Evolutionary conservation across 805 yeast genomes (phyloP).

Genomic region (Zygosaccharomyces lentus): DNA sequence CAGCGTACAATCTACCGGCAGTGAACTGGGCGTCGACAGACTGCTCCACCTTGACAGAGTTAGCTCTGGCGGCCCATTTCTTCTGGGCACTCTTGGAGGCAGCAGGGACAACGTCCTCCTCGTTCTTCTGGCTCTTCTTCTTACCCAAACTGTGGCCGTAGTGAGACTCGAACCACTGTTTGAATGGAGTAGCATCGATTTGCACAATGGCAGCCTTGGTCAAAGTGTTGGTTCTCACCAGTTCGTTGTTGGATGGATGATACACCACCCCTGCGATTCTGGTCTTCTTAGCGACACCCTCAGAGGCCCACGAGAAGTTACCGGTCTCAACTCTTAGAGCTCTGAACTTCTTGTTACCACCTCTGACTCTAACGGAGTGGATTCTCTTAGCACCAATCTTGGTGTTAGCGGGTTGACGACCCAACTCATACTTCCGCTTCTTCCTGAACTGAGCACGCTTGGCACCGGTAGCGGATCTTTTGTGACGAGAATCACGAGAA

Average conservation of each 20-base stretch:
- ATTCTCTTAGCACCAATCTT: conserved; percentile 98
- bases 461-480: conserved; percentile 99
- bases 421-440: conserved; percentile 99
- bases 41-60: conserved; percentile 76
- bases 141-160: conserved; percentile 93
- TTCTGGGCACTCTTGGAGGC: conserved; percentile 78
- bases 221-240: conserved; percentile 99
- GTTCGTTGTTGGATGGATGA: conserved; percentile 99
- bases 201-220: conserved; percentile 99
- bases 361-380: conserved; percentile 99
- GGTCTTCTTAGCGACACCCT: conserved; percentile 98
- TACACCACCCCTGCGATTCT: conserved; percentile 96
- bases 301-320: conserved; percentile 99
- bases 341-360: conserved; percentile 99
- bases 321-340: conserved; percentile 98
- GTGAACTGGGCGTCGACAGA: conserved; percentile 95
- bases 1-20: conserved; percentile 98
- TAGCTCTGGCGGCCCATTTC: conserved; percentile 91
- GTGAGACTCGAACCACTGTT: conserved; percentile 98
- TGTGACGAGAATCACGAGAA: conserved; percentile 99
- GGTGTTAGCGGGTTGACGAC: conserved; percentile 99
- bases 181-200: conserved; percentile 99
- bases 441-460: conserved; percentile 99
- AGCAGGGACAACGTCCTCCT: conserved; percentile 56
- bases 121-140: conserved; percentile 51